phyloP scores from a whole-genome alignment of 345 rosid species.

The Melaleuca quinquenervia region DNA sequence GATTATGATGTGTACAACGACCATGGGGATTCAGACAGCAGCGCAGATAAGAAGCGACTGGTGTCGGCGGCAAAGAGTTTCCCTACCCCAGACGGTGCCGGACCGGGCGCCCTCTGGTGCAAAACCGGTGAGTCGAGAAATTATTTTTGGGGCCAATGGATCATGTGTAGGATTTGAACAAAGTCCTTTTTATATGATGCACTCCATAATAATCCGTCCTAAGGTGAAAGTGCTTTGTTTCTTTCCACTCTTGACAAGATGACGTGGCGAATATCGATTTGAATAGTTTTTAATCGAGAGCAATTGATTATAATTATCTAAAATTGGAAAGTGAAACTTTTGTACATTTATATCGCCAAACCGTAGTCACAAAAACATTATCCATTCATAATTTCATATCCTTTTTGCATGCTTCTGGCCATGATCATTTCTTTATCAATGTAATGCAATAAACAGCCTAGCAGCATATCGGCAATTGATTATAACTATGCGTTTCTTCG shows the following conservation, averaged over 20 bases:
- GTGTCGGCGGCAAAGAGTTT: conserved; percentile 27
- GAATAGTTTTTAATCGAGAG: background rate
- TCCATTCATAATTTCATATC: background rate
- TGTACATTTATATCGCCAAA: background rate
- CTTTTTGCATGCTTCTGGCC: background rate
- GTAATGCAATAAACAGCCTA: background rate
- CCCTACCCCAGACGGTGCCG: conserved; percentile 49
- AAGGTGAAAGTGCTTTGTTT: background rate
- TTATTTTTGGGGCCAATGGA: background rate
- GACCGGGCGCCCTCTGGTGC: conserved; percentile 19
- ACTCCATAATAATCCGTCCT: background rate
- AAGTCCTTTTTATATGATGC: background rate
- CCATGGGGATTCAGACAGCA: conserved; percentile 51
- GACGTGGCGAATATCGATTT: background rate
- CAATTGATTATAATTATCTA: background rate
- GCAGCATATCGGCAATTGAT: background rate
- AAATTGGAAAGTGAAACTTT: background rate
- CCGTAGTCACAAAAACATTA: background rate
- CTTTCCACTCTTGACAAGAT: background rate
- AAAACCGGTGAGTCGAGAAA: conserved; percentile 6
- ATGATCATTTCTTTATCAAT: background rate
- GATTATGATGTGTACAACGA: conserved; percentile 84
- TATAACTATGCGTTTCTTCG: background rate
- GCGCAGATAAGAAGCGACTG: conserved; percentile 6
- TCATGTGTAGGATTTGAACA: background rate